Evolutionary conservation across 2,329 filamentous ascomycete species (phyloP), one percentile per base, ranked within the genome.

Genomic region (Aspergillus thermomutatus): DNA sequence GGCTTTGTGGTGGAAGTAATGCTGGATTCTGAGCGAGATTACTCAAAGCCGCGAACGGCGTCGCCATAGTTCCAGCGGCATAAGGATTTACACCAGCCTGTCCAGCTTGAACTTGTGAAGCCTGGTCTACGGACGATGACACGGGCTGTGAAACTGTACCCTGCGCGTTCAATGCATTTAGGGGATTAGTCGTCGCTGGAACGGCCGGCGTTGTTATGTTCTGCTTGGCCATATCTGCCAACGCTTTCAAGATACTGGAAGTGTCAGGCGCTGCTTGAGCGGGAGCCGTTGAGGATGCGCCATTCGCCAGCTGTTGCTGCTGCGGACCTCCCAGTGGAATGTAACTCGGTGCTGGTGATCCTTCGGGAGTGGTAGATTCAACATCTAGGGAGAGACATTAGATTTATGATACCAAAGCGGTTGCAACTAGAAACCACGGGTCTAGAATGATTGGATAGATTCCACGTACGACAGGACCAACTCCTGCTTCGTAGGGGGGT

Each of bases 171-270:
- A 82, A 74, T 66, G 81, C 75, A 76, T 75, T 80, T 69, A 77
- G 74, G 63, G 76, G 70, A 67, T 76, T 80, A 69, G 71, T 63
- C 57, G 71, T 72, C 21, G 75, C 70, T 50, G 71, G 62, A 50
- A 72, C 66, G 58, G 73, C 64, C 52, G 82, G 76, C 49, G 80
- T 75, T 40, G 81, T 75, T 59, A 83, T 83, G 71, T 87, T 91
- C 73, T 91, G 88, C 62, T 89, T 88, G 41, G 89, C 89, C 76
- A 94, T 89, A 69, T 90, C 90, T 62, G 90, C 89, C 61, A 94
- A 82, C 47, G 88, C 88, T 71, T 90, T 89, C 75, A 92, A 81
- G 65, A 94, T 92, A 63, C 86, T 82, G 43, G 82, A 82, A 34
- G 82, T 84, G 64, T 83, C 87, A 59, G 79, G 81, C 55, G 81